Evolutionary conservation across 75 land plant species (phyloP).

Genomic region (Cunninghamia lanceolata): DNA sequence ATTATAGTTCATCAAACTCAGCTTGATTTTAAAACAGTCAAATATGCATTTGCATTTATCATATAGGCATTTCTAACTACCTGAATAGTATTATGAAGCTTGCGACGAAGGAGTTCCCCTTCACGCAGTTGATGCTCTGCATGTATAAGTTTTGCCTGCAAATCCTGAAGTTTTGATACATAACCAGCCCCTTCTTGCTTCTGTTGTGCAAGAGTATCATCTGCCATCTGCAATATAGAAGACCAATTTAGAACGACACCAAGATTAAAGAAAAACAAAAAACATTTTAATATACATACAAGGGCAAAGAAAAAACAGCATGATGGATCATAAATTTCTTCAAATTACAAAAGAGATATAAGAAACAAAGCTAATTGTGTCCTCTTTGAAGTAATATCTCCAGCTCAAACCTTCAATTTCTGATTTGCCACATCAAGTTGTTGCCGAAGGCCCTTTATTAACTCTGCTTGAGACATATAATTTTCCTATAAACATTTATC

Average conservation of each 20-base stretch:
- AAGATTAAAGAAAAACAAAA: neutral
- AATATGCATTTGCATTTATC: neutral
- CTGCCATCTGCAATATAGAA: constrained; percentile 17
- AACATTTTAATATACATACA: neutral
- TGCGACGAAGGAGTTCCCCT: constrained; percentile 29
- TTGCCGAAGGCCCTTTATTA: constrained; percentile 18
- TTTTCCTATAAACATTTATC: constrained; percentile 20
- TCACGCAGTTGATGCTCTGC: constrained; percentile 35
- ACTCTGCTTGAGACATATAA: constrained; percentile 14
- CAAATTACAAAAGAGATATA: neutral
- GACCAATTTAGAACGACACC: neutral
- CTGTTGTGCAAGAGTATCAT: constrained; percentile 10
- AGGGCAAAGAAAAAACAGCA: too few relatives aligned
- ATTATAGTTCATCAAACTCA: neutral
- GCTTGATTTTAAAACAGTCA: neutral
- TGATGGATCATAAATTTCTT: too few relatives aligned
- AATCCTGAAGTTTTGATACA: constrained; percentile 12
- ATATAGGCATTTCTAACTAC: constrained; percentile 25
- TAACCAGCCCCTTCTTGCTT: constrained; percentile 16
- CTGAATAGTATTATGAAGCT: constrained; percentile 36
- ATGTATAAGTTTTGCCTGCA: constrained; percentile 21
- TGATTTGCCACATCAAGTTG: constrained; percentile 22
- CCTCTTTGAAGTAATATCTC: neutral
- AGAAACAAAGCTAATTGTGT: neutral
- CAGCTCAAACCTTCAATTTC: constrained; percentile 17